These are phyloP conservation scores for Pestalotiopsis sp. DNA, from an alignment of 2,329 filamentous ascomycete species.

Conservation along the genomic window DNA sequence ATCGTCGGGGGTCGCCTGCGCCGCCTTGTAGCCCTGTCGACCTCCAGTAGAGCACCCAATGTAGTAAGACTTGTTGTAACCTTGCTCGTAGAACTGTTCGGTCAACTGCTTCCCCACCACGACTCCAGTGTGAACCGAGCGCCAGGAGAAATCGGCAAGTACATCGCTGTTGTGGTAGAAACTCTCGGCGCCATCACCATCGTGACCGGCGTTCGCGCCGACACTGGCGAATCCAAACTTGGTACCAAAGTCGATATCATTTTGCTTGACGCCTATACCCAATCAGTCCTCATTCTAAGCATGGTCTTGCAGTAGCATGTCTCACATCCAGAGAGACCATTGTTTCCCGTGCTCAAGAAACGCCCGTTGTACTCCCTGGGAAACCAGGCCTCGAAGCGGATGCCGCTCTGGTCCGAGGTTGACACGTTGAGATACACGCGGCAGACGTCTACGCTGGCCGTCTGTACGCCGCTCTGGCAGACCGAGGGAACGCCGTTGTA, in stretches of 20 bases:
- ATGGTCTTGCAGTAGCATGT: neutral
- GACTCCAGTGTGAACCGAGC: slow-evolving; percentile 49
- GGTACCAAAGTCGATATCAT: slow-evolving; percentile 18
- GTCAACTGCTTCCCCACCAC: slow-evolving; percentile 50
- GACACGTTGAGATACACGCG: slow-evolving; percentile 19
- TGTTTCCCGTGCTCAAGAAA: slow-evolving; percentile 2
- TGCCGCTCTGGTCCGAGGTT: neutral
- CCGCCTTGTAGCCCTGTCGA: slow-evolving; percentile 57
- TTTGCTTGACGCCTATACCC: neutral
- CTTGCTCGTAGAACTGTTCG: slow-evolving; percentile 46
- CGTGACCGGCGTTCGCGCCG: slow-evolving; percentile 49
- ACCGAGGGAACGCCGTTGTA: slow-evolving; percentile 39
- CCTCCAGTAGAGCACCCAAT: slow-evolving; percentile 63
- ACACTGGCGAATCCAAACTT: slow-evolving; percentile 43
- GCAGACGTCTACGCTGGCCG: slow-evolving; percentile 24
- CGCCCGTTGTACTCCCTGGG: slow-evolving; percentile 1
- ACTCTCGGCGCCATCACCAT: slow-evolving; percentile 33
- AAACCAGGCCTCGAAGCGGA: slow-evolving; percentile 4
- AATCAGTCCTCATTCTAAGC: neutral
- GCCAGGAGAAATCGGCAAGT: slow-evolving; percentile 44
- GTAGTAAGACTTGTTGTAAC: slow-evolving; percentile 51
- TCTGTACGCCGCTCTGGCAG: slow-evolving; percentile 27
- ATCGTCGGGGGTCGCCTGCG: slow-evolving; percentile 55
- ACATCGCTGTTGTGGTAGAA: slow-evolving; percentile 38
- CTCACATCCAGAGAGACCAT: slow-evolving; percentile 1